Conservation (phyloP, 768 basidiomycete genomes). For the Mycena indigotica region DNA sequence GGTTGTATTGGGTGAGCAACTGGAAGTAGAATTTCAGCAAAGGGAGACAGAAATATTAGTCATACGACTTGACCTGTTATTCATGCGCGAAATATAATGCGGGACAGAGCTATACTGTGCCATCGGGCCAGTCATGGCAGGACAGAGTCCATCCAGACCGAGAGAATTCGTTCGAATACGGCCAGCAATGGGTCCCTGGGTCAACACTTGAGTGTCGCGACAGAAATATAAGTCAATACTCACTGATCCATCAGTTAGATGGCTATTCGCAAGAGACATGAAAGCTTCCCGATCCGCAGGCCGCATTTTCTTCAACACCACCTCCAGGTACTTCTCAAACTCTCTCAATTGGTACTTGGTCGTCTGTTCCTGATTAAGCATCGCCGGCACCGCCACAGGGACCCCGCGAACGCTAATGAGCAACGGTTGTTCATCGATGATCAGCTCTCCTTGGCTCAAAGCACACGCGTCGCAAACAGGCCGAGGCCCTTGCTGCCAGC, state of each 20-base stretch:
- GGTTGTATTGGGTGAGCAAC: neutral
- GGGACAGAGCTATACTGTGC: neutral
- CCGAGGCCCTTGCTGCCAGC: conserved; percentile 13
- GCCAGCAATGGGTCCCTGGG: conserved; percentile 4
- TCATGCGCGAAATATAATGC: neutral
- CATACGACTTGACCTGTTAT: neutral
- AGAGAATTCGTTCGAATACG: conserved; percentile 18
- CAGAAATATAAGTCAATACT: no score
- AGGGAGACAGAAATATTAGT: neutral
- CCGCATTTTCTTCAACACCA: neutral
- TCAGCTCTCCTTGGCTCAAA: conserved; percentile 17
- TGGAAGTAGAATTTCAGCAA: neutral
- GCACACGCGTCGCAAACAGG: conserved; percentile 18
- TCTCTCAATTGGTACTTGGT: neutral
- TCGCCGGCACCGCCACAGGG: conserved; percentile 10
- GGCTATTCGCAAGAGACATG: conserved; percentile 12
- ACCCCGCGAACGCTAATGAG: conserved; percentile 4
- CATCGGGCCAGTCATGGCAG: neutral
- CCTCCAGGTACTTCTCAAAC: neutral
- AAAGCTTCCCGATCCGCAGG: conserved; percentile 9
- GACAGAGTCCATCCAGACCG: neutral
- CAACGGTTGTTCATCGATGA: conserved; percentile 18
- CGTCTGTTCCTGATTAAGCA: no score
- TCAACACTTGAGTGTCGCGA: no score
- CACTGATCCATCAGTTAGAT: neutral